Base-by-base conservation (phyloP, 2,329 filamentous ascomycete genomes). In the Parascedosporium putredinis region DNA sequence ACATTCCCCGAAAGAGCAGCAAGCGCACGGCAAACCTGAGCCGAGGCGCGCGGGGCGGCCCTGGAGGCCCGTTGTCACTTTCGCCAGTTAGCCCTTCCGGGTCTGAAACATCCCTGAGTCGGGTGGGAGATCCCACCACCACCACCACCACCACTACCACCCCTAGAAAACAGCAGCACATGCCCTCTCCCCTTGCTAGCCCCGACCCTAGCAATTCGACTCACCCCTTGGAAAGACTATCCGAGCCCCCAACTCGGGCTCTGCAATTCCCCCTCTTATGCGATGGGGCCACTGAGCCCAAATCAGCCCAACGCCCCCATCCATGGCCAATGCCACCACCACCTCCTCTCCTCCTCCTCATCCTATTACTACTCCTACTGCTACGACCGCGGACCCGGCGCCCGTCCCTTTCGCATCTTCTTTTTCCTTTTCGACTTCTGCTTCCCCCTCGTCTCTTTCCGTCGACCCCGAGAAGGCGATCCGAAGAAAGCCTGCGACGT, bases 1-100 rank as follows among this genome's bases (percentile, higher is more conserved):
- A 67, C 53, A 68, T 84, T 50, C 73, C 75, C 14, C 68, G 67
- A 38, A 78, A 70, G 60, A 73, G 64, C 58, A 70, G 64, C 58
- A 76, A 70, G 57, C 67, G 69, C 31, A 59, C 60, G 31, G 9
- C 48, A 29, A 45, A 31, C 14, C 22, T 33, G 25, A 20, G 6
- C 40, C 40, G 40, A 14, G 48, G 31, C 52, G 25, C 54, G 50
- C 51, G 53, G 54, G 49, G 40, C 12, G 49, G 49, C 10, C 49
- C 46, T 49, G 42, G 20, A 22, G 42, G 48, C 24, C 38, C 27
- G 10, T 12, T 33, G 16, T 24, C 55, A 48, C 52, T 61, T 45
- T 62, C 66, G 54, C 63, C 65, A 57, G 56, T 63, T 25, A 58
- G 58, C 46, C 59, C 62, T 33, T 54, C 55, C 33, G 59, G 52